A percentile compares a stretch with the other conserved stretches of the same genome.
phyloP scores from a whole-genome alignment of 2,329 filamentous ascomycete genomes.

The Diaporthe sp. region DNA sequence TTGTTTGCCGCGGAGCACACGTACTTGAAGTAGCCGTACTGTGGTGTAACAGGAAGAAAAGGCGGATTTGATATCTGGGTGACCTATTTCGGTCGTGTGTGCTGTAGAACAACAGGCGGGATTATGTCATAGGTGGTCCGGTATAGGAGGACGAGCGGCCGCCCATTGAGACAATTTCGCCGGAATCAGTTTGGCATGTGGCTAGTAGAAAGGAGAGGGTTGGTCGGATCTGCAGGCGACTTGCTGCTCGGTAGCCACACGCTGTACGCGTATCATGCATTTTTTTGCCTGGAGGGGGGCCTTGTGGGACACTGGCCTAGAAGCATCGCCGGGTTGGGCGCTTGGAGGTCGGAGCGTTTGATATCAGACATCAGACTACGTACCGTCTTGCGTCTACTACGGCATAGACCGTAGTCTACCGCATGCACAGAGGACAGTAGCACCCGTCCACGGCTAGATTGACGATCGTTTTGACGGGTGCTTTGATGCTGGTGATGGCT shows the following conservation, averaged over 20 bases:
- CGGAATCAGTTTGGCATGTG: slow-evolving; percentile 18
- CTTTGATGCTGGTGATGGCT: not conserved
- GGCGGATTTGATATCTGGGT: not conserved
- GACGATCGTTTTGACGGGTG: not conserved
- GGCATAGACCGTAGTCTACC: not conserved
- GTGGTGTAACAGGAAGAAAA: not conserved
- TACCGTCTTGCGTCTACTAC: not conserved
- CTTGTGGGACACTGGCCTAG: not conserved
- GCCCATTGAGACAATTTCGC: slow-evolving; percentile 27
- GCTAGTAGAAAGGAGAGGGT: not conserved
- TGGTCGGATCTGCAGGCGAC: slow-evolving; percentile 15
- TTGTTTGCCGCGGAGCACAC: not conserved
- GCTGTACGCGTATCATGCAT: not conserved
- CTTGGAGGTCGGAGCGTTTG: slow-evolving; percentile 12
- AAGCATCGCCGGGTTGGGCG: slow-evolving; percentile 6
- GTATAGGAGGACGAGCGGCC: slow-evolving; percentile 24
- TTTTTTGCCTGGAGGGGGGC: not conserved
- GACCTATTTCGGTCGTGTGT: slow-evolving; percentile 22
- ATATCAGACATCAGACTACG: not conserved
- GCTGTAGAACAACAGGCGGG: not conserved
- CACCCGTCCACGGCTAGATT: not conserved
- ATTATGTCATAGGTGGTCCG: slow-evolving; percentile 27
- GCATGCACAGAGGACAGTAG: not conserved
- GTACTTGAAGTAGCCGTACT: not conserved
- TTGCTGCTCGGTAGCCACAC: not conserved